phyloP scores from a whole-genome alignment of 768 basidiomycete genomes.

The Lentinula sp. region DNA sequence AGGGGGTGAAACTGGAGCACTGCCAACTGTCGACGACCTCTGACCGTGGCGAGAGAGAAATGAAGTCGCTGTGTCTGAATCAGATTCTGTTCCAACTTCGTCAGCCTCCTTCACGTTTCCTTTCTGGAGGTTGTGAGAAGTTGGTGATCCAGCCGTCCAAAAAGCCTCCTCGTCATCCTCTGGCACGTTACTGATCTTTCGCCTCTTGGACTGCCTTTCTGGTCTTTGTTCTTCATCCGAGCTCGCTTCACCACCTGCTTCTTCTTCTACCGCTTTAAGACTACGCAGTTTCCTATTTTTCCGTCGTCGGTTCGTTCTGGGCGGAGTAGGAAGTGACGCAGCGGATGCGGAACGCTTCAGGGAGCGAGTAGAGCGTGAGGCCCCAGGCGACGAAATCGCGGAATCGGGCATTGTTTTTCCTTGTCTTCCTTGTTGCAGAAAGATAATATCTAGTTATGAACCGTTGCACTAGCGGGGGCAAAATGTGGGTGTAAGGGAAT shows the following conservation, averaged over 20 bases:
- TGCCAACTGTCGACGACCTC: background rate
- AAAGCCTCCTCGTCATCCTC: constrained; percentile 23
- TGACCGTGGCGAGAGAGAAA: background rate
- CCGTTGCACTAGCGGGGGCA: too few species aligned
- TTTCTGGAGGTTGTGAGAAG: constrained; percentile 10
- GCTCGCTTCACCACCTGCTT: constrained; percentile 9
- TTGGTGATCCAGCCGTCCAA: constrained; percentile 17
- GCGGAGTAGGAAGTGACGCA: constrained; percentile 38
- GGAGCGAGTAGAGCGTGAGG: constrained; percentile 12
- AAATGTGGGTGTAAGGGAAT: too few species aligned
- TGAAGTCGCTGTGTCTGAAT: background rate
- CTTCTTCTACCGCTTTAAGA: constrained; percentile 8
- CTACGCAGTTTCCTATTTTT: constrained; percentile 17
- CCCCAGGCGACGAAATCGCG: background rate
- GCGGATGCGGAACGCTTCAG: constrained; percentile 30
- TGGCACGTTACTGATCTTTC: constrained; percentile 12
- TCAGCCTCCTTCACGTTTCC: constrained; percentile 1
- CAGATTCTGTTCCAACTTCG: background rate
- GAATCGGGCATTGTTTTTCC: background rate
- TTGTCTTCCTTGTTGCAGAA: background rate
- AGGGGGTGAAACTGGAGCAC: constrained; percentile 5
- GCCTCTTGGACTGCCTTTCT: constrained; percentile 12
- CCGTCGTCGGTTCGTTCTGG: constrained; percentile 28
- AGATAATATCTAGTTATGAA: too few species aligned
- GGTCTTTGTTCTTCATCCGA: constrained; percentile 1